These are phyloP conservation scores for Rhynchospora tenuis DNA, from an alignment of 176 grass and related monocot species.

Conservation along the genomic window DNA sequence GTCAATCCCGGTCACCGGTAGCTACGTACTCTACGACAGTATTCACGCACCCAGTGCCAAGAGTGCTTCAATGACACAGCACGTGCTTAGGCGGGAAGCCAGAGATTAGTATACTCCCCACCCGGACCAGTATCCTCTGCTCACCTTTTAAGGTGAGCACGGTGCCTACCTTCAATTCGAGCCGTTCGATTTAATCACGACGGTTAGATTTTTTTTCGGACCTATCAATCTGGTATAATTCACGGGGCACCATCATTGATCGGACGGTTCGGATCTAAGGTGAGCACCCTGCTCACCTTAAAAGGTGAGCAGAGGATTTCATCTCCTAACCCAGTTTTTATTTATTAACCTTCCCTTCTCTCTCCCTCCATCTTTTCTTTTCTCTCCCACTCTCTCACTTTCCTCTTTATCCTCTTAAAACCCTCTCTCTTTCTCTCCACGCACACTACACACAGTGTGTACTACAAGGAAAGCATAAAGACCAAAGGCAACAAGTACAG, in stretches of 20 bases:
- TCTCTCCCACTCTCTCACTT: neutral
- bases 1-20: neutral
- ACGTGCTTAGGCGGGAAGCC: slow-evolving; percentile 15
- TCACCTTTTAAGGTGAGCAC: no score
- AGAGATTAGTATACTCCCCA: no score
- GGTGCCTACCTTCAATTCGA: no score
- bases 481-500: neutral
- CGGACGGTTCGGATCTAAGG: no score
- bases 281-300: no score
- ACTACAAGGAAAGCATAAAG: slow-evolving; percentile 5
- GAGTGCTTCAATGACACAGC: slow-evolving; percentile 12
- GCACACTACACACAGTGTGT: neutral
- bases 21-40: neutral
- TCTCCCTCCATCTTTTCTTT: neutral
- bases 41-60: neutral
- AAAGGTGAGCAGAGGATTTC: no score
- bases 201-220: no score
- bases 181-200: no score
- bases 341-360: slow-evolving; percentile 6
- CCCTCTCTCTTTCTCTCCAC: neutral
- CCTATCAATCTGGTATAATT: no score
- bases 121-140: no score
- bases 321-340: slow-evolving; percentile 8
- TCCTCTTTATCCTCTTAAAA: neutral
- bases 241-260: no score